These are phyloP conservation scores for Hypericum perforatum DNA, from an alignment of 345 rosid genomes.

Conservation along the genomic window DNA sequence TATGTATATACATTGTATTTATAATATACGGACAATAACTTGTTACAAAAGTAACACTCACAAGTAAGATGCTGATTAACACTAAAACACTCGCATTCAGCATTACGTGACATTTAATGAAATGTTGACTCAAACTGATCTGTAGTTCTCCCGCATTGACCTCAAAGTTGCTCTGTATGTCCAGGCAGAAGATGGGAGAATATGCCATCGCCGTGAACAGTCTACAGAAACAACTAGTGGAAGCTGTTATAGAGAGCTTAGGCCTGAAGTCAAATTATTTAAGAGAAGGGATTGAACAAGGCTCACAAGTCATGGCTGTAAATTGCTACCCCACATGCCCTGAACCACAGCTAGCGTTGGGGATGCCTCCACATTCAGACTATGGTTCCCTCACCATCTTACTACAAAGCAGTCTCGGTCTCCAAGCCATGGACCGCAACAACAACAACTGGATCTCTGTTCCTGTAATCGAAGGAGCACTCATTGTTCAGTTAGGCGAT, in stretches of 20 bases:
- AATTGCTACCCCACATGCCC: not conserved
- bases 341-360: not conserved
- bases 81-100: no score
- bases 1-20: no score
- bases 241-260: slow-evolving; percentile 10
- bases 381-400: slow-evolving; percentile 2
- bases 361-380: slow-evolving; percentile 4
- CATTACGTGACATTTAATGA: no score
- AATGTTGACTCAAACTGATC: no score
- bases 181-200: slow-evolving; percentile 11
- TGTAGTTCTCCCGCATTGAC: no score
- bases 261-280: not conserved
- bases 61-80: no score
- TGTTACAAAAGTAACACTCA: no score
- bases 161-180: no score
- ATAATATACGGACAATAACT: no score
- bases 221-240: not conserved
- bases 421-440: not conserved
- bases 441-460: not conserved
- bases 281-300: not conserved
- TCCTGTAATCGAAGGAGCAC: not conserved
- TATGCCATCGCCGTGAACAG: not conserved
- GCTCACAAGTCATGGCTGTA: slow-evolving; percentile 1
- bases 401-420: slow-evolving; percentile 4
- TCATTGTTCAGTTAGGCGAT: slow-evolving; percentile 2